Evolutionary conservation across 805 yeast species (phyloP).

Genomic region (Wickerhamomyces kurtzmanii): DNA sequence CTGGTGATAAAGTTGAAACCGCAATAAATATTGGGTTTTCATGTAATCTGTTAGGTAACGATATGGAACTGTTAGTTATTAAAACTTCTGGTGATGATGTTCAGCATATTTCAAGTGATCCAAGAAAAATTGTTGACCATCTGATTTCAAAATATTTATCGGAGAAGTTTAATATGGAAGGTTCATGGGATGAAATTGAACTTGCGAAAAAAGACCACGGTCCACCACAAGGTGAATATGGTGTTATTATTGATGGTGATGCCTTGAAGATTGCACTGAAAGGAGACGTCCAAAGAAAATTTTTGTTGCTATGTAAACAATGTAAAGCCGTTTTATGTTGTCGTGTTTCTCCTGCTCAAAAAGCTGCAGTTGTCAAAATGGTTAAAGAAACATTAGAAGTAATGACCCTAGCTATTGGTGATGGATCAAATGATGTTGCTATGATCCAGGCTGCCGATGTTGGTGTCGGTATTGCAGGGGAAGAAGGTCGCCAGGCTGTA

Average conservation of each 20-base stretch:
- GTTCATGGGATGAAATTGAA: constrained; percentile 46
- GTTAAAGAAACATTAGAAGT: constrained; percentile 70
- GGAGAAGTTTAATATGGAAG: constrained; percentile 48
- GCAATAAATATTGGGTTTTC: constrained; percentile 84
- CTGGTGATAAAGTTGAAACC: constrained; percentile 87
- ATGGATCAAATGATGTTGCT: constrained; percentile 85
- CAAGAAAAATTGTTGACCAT: constrained; percentile 29
- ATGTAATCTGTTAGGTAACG: constrained; percentile 65
- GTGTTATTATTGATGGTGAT: constrained; percentile 73
- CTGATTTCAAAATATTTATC: constrained; percentile 42
- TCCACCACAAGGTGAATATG: constrained; percentile 59
- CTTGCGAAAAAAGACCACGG: constrained; percentile 47
- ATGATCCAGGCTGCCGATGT: constrained; percentile 86
- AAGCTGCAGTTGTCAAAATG: constrained; percentile 72
- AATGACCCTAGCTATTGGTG: constrained; percentile 84
- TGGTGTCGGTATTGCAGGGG: constrained; percentile 88
- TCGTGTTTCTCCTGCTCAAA: constrained; percentile 83
- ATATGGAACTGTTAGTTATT: constrained; percentile 65
- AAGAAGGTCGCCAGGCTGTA: constrained; percentile 84
- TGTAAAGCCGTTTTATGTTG: constrained; percentile 80
- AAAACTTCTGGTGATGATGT: constrained; percentile 50
- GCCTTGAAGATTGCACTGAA: constrained; percentile 50
- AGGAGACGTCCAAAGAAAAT: constrained; percentile 40
- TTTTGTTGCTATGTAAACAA: constrained; percentile 64
- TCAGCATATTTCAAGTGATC: constrained; percentile 30